Conservation (phyloP, 352 stramenopile species). For the Globisporangium lucens region DNA sequence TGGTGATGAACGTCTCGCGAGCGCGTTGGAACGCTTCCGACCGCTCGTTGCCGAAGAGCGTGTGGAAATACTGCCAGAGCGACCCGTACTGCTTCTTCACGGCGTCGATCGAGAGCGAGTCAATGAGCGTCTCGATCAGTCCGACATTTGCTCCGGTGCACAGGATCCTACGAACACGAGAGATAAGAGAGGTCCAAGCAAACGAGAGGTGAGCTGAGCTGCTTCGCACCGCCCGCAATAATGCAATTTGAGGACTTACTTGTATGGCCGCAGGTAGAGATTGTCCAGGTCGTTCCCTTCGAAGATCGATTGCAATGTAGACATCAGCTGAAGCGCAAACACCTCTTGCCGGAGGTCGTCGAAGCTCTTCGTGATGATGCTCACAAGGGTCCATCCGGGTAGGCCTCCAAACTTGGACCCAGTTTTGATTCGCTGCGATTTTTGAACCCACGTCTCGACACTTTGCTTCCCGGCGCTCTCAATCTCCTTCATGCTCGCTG, state of each 20-base stretch:
- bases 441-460: conserved; percentile 20
- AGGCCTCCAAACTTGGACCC: conserved; percentile 22
- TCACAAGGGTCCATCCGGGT: conserved; percentile 31
- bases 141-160: conserved; percentile 85
- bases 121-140: conserved; percentile 90
- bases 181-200: background rate
- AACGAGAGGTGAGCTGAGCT: background rate
- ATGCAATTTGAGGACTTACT: conserved; percentile 14
- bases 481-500: conserved; percentile 8
- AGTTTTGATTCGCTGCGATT: conserved; percentile 18
- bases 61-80: conserved; percentile 40
- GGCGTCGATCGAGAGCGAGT: conserved; percentile 91
- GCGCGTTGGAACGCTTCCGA: conserved; percentile 60
- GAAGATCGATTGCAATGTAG: conserved; percentile 27
- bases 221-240: background rate
- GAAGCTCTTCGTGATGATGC: conserved; percentile 41
- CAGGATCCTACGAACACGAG: conserved; percentile 52
- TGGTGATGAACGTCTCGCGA: conserved; percentile 88
- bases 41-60: conserved; percentile 60
- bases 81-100: conserved; percentile 84
- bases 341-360: conserved; percentile 40
- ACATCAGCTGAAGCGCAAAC: conserved; percentile 37
- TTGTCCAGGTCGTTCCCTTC: conserved; percentile 23
- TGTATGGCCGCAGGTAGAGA: conserved; percentile 34
- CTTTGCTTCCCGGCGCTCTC: background rate